phyloP scores from a whole-genome alignment of 2,329 filamentous ascomycete genomes.

The Dactylonectria macrodidyma region DNA sequence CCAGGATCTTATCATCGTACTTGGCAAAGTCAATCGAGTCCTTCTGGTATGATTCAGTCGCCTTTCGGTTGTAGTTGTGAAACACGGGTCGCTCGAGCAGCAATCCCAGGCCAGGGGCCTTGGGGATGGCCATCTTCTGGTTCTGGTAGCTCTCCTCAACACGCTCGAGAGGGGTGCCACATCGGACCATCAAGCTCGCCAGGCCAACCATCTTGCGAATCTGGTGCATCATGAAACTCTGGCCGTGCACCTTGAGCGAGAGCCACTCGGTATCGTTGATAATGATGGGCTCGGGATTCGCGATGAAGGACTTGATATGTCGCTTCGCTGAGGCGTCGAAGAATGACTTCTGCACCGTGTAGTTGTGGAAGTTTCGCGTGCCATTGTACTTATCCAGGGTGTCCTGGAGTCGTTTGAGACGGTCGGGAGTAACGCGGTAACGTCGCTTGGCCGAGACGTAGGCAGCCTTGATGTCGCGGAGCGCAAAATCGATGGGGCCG shows the following conservation, averaged over 20 bases:
- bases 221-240: slow-evolving; percentile 99
- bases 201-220: slow-evolving; percentile 99
- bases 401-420: slow-evolving; percentile 82
- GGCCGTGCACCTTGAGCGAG: slow-evolving; percentile 94
- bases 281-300: slow-evolving; percentile 82
- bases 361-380: slow-evolving; percentile 96
- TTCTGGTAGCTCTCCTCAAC: slow-evolving; percentile 82
- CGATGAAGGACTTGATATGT: slow-evolving; percentile 92
- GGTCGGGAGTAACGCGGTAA: slow-evolving; percentile 83
- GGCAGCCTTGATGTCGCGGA: slow-evolving; percentile 83
- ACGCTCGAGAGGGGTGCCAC: slow-evolving; percentile 80
- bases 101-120: slow-evolving; percentile 90
- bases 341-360: slow-evolving; percentile 90
- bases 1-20: slow-evolving; percentile 83
- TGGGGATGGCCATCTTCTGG: slow-evolving; percentile 88
- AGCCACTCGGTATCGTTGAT: slow-evolving; percentile 97
- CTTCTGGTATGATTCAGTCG: slow-evolving; percentile 73
- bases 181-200: slow-evolving; percentile 87
- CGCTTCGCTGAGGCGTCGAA: slow-evolving; percentile 89
- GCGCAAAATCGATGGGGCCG: slow-evolving; percentile 72
- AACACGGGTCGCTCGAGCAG: slow-evolving; percentile 94
- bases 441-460: slow-evolving; percentile 87
- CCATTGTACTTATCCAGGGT: slow-evolving; percentile 84
- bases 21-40: slow-evolving; percentile 84
- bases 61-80: slow-evolving; percentile 86